Evolutionary conservation across 2,329 filamentous ascomycete genomes (phyloP), one percentile per base, ranked within the genome.

Genomic region (Fusarium marasasianum): DNA sequence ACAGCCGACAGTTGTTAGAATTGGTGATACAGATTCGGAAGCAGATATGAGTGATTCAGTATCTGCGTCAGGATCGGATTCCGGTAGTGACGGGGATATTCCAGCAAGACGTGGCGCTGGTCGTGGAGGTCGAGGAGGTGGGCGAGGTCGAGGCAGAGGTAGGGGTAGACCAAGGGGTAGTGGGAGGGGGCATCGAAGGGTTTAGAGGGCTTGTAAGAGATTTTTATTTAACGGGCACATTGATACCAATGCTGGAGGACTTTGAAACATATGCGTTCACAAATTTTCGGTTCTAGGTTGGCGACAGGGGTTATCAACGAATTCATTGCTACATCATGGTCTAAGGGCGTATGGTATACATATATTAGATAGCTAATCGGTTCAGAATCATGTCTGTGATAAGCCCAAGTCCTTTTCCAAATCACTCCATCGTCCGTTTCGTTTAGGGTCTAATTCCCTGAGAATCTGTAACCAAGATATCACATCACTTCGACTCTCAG

Each of bases 351-450:
- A 35, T 50, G 20, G 17, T 53, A 31, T 33, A 31, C 17, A 22
- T 18, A 11, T 12, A 59, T n/a, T 45, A 35, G 47, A 18, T 43
- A 44, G 31, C 13, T 18, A 44, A 47, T 55, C 15, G 29, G 24
- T 20, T 45, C 22, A 45, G 14, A 31, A 41, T 50, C 37, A 41
- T 45, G 14, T 29, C 26, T 41, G 29, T n/a, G 43, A 33, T 18
- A 81, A 68, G 33, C 68, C 73, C 24, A 84, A 76, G 13, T 83
- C 78, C 69, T 81, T 84, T 80, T 91, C 89, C 69, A 95, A 79
- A 80, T 97, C 94, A 24, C 87, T 80, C 94, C 95, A 97, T 75
- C 94, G 87, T 20, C 93, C 92, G 51, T 84, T 88, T 72, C 94
- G 89, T 82, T 95, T 87, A 7, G 92, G 91, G 83, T 98, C 95